Conservation (phyloP, 495 filamentous ascomycete species). For the Podospora didyma region DNA sequence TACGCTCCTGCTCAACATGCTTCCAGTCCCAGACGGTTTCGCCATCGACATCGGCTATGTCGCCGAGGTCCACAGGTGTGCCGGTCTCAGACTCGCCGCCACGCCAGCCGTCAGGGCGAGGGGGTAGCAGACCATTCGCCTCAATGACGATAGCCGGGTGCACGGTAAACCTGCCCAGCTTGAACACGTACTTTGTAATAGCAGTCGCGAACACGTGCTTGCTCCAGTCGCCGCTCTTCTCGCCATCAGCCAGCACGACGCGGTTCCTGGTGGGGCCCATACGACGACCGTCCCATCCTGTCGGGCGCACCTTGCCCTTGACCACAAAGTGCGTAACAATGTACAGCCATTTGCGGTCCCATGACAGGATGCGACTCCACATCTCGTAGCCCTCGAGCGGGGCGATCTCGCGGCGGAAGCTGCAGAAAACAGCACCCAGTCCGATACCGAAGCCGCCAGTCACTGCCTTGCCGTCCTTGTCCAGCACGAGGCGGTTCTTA, state of each 20-base stretch:
- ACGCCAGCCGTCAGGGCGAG: slow-evolving; percentile 48
- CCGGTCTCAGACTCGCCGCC: slow-evolving; percentile 34
- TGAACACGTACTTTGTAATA: slow-evolving; percentile 85
- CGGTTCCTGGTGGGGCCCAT: slow-evolving; percentile 17
- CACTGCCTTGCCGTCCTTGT: slow-evolving; percentile 28
- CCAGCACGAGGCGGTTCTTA: slow-evolving; percentile 37
- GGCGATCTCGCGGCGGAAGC: slow-evolving; percentile 66
- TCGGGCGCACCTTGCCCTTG: slow-evolving; percentile 51
- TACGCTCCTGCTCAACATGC: slow-evolving; percentile 39
- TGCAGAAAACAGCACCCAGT: slow-evolving; percentile 63
- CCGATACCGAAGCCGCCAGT: slow-evolving; percentile 52
- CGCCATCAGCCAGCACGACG: slow-evolving; percentile 28
- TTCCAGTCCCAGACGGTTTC: slow-evolving; percentile 46
- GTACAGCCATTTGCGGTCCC: slow-evolving; percentile 61
- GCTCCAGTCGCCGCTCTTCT: slow-evolving; percentile 29
- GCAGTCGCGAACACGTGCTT: slow-evolving; percentile 66
- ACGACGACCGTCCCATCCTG: slow-evolving; percentile 25
- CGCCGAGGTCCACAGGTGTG: slow-evolving; percentile 24
- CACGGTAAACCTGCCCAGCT: slow-evolving; percentile 80
- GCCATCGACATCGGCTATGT: slow-evolving; percentile 10
- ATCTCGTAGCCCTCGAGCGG: slow-evolving; percentile 69
- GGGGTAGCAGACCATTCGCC: slow-evolving; percentile 64
- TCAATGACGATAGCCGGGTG: slow-evolving; percentile 73
- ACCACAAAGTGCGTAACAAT: slow-evolving; percentile 53
- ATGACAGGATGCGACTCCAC: slow-evolving; percentile 62